Base-by-base conservation (phyloP, 495 filamentous ascomycete genomes). In the Podospora tetraspora region DNA sequence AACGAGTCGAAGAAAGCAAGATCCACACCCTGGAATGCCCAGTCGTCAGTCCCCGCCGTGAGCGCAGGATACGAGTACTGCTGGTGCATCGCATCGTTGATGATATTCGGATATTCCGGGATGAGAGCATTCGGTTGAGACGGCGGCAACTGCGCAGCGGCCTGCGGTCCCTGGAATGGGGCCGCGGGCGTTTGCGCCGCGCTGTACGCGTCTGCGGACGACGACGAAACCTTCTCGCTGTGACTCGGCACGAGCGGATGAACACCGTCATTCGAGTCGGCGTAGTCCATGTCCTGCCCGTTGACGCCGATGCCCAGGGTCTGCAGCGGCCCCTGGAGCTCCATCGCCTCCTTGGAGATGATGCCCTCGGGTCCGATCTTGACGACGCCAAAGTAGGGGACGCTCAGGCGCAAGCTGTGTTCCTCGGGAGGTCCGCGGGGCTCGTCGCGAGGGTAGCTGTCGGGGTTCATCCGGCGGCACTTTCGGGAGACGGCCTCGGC, bases 401-500 rank as follows among this genome's bases (percentile, higher is more conserved):
- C 67, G 56, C 9, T 22, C 3, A 71, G 56, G 19, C 32, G 61
- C 24, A 71, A n/a, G 27, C 5, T 62, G 16, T 68, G 57, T 22
- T 59, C 62, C 12, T 72, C 63, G 7, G 23, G 37, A 3, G 19
- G 21, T 5, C 57, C 12, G n/a, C 29, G 32, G 30, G 43, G 10
- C 1, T 29, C n/a, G 0, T 21, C 61, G 9, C 59, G 5, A 2
- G 34, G 25, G 19, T 32, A 37, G 8, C 12, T 32, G 59, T 62
- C 27, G 43, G 56, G 66, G 8, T 67, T 61, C 9, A 13, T 6
- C 61, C 61, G 23, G 19, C 59, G 69, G 71, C 21, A 70, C 59
- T 59, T 21, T 29, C 24, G 76, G 67, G 19, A 69, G 66, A 65
- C 72, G 3, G 74, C 75, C 37, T 79, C 78, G 9, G 66, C 75